These are phyloP conservation scores for Strigomonas galati DNA, from an alignment of 208 protist genomes.

Conservation along the genomic window DNA sequence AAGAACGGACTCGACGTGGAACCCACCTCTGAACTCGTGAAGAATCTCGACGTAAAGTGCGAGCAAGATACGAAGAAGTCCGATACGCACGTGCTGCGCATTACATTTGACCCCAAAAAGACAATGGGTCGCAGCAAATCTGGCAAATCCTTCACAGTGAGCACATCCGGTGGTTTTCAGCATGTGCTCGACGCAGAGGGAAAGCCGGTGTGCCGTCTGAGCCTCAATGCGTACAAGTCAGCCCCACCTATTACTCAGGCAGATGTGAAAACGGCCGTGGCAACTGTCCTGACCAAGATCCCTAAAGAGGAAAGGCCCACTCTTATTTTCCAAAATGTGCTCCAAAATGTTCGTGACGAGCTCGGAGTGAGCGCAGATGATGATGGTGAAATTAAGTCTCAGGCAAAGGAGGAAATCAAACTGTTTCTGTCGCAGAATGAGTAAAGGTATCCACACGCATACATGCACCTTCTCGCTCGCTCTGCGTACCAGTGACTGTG, in stretches of 20 bases:
- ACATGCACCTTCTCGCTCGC: too few relatives aligned
- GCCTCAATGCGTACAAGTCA: conserved; percentile 48
- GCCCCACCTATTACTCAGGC: conserved; percentile 25
- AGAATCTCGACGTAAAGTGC: conserved; percentile 1
- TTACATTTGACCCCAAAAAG: conserved; percentile 62
- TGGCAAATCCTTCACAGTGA: conserved; percentile 62
- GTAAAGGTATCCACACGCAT: too few relatives aligned
- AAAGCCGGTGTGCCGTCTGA: conserved; percentile 36
- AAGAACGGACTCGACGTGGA: too few relatives aligned
- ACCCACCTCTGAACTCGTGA: not conserved
- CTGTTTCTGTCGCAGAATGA: not conserved
- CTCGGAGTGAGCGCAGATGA: conserved; percentile 31
- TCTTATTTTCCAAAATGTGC: conserved; percentile 51
- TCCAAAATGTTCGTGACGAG: conserved; percentile 27
- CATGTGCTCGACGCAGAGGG: conserved; percentile 27
- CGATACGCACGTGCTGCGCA: conserved; percentile 20
- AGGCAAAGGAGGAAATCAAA: conserved; percentile 24
- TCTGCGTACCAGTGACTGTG: too few relatives aligned
- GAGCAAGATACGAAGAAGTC: not conserved
- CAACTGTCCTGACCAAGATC: conserved; percentile 24
- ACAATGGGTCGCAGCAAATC: conserved; percentile 32
- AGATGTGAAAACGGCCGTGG: conserved; percentile 33
- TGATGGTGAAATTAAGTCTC: conserved; percentile 33
- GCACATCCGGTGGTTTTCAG: conserved; percentile 47
- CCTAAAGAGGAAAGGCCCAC: conserved; percentile 12